These are phyloP conservation scores for Rhizoclosmatium globosum DNA, from an alignment of 192 early-diverging fungal genomes.

Conservation along the genomic window DNA sequence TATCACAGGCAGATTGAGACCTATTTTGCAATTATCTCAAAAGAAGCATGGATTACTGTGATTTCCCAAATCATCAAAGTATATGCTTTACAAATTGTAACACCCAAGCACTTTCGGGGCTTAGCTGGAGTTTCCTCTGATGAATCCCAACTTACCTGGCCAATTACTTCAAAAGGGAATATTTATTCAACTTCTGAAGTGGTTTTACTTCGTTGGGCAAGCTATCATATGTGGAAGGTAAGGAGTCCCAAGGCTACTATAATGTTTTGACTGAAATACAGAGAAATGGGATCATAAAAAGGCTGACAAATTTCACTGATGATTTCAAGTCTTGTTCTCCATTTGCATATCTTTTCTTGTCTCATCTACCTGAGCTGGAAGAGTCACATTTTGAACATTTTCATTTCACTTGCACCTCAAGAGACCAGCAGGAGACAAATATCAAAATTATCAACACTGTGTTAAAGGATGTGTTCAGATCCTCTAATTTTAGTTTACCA, in stretches of 20 bases:
- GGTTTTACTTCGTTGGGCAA: constrained; percentile 54
- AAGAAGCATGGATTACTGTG: constrained; percentile 58
- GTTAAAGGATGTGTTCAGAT: constrained; percentile 50
- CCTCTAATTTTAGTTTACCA: background rate
- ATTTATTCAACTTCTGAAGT: constrained; percentile 42
- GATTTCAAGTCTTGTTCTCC: constrained; percentile 46
- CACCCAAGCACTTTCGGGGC: constrained; percentile 38
- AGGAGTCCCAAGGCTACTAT: background rate
- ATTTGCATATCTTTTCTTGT: constrained; percentile 46
- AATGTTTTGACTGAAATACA: background rate
- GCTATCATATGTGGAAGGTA: constrained; percentile 58
- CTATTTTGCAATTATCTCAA: constrained; percentile 49
- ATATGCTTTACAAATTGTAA: constrained; percentile 41
- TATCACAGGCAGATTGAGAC: constrained; percentile 36
- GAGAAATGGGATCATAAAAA: constrained; percentile 3
- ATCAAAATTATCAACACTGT: constrained; percentile 30
- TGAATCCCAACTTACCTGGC: constrained; percentile 50
- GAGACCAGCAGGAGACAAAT: constrained; percentile 38
- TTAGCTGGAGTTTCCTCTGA: constrained; percentile 47
- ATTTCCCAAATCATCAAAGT: constrained; percentile 57
- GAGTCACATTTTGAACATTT: constrained; percentile 38
- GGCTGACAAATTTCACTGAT: constrained; percentile 43
- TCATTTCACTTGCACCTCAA: constrained; percentile 5
- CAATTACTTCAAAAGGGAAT: constrained; percentile 34
- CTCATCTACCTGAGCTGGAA: constrained; percentile 46